These are phyloP conservation scores for Ceratocystis cubensis DNA, from an alignment of 2,329 filamentous ascomycete genomes.

Conservation along the genomic window DNA sequence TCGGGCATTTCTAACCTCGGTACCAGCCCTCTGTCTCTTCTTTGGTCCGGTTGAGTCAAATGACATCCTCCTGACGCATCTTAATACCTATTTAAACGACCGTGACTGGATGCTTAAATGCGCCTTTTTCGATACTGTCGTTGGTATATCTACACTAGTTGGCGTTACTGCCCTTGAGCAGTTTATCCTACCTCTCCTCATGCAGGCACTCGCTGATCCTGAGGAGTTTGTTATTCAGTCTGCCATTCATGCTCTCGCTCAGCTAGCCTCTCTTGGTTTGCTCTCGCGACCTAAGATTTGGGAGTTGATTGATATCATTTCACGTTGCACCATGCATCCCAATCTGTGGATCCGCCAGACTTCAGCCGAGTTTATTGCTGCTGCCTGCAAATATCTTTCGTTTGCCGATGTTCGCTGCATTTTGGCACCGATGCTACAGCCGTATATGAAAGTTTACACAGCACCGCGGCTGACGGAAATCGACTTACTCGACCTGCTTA, in stretches of 20 bases:
- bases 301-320: constrained; percentile 75
- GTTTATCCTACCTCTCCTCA: constrained; percentile 90
- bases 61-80: constrained; percentile 87
- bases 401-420: constrained; percentile 74
- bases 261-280: constrained; percentile 76
- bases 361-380: constrained; percentile 68
- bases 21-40: constrained; percentile 85
- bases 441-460: constrained; percentile 66
- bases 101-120: constrained; percentile 94
- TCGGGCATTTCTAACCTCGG: constrained; percentile 80
- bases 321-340: constrained; percentile 80
- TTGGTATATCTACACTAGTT: constrained; percentile 82
- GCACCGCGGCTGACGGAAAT: constrained; percentile 56
- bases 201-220: constrained; percentile 81
- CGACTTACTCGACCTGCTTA: constrained; percentile 66
- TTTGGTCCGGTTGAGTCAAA: constrained; percentile 86
- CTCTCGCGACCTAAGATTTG: constrained; percentile 74
- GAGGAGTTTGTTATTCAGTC: constrained; percentile 92
- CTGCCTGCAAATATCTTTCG: constrained; percentile 62
- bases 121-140: constrained; percentile 89
- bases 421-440: constrained; percentile 63
- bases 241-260: constrained; percentile 73
- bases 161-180: constrained; percentile 83
- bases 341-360: constrained; percentile 93
- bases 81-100: constrained; percentile 96